Evolutionary conservation across 345 rosid genomes (phyloP).

Genomic region (Sonneratia alba): DNA sequence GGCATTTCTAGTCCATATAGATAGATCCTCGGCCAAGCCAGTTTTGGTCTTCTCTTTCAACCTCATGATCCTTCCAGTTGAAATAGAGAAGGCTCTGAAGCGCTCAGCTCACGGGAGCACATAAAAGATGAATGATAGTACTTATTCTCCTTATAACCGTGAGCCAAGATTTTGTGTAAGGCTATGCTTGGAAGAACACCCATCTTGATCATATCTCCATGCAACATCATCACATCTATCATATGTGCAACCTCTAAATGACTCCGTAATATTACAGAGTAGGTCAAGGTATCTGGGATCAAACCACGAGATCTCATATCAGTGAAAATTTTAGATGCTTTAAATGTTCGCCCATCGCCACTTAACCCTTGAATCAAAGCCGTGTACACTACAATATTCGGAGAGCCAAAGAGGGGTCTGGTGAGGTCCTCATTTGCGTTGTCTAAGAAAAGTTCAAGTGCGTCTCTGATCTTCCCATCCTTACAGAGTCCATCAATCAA

Average conservation of each 20-base stretch:
- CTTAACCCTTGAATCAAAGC: slow-evolving; percentile 52
- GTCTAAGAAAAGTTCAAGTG: slow-evolving; percentile 32
- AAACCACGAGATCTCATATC: slow-evolving; percentile 44
- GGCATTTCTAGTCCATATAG: not conserved
- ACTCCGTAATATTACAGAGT: slow-evolving; percentile 29
- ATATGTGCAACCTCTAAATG: slow-evolving; percentile 37
- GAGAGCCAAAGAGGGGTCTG: slow-evolving; percentile 11
- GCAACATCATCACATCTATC: slow-evolving; percentile 47
- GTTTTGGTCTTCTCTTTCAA: not conserved
- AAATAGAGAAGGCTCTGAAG: not conserved
- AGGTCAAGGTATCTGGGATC: slow-evolving; percentile 30
- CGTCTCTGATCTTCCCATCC: slow-evolving; percentile 38
- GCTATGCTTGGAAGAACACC: slow-evolving; percentile 38
- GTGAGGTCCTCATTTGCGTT: slow-evolving; percentile 9
- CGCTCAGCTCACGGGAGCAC: slow-evolving; percentile 20
- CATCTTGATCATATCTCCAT: slow-evolving; percentile 56
- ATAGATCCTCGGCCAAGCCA: not conserved
- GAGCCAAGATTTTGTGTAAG: slow-evolving; percentile 23
- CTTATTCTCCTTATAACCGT: slow-evolving; percentile 37
- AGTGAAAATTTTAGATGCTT: slow-evolving; percentile 42
- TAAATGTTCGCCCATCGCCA: slow-evolving; percentile 38
- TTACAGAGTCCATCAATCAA: slow-evolving; percentile 53
- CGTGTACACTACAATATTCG: slow-evolving; percentile 28
- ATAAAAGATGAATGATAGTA: slow-evolving; percentile 25
- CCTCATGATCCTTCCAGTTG: not conserved